Conservation (phyloP, 2,329 filamentous ascomycete species). For the Ophiostoma ips region DNA sequence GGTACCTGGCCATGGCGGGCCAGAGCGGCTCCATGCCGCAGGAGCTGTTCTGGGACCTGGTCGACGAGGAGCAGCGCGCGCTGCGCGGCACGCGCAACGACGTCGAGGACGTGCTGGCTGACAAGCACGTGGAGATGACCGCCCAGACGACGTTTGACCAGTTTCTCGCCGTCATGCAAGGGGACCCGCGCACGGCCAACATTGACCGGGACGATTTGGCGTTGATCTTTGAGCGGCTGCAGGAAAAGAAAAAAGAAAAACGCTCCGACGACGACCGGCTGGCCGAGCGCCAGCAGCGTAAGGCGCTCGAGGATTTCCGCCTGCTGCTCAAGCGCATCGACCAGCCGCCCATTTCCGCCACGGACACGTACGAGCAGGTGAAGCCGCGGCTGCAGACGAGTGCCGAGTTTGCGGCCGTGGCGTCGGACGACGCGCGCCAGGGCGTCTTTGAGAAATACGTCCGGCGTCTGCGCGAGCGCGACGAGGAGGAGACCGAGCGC, state of each 20-base stretch:
- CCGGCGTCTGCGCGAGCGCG: slow-evolving; percentile 78
- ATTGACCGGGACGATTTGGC: slow-evolving; percentile 67
- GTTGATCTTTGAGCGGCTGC: slow-evolving; percentile 78
- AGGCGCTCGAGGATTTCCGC: slow-evolving; percentile 71
- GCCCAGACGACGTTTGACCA: slow-evolving; percentile 78
- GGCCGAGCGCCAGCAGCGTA: slow-evolving; percentile 72
- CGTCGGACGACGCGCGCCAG: slow-evolving; percentile 69
- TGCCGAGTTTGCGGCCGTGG: slow-evolving; percentile 72
- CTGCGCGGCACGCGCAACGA: slow-evolving; percentile 69
- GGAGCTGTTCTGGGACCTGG: slow-evolving; percentile 88
- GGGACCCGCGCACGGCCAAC: slow-evolving; percentile 77
- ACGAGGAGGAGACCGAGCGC: slow-evolving; percentile 59
- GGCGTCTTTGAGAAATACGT: slow-evolving; percentile 86
- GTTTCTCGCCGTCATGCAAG: slow-evolving; percentile 68
- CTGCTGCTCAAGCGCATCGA: slow-evolving; percentile 81
- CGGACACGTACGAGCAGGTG: slow-evolving; percentile 82
- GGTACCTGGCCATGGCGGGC: slow-evolving; percentile 72
- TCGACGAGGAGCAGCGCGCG: slow-evolving; percentile 88
- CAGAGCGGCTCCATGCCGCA: slow-evolving; percentile 74
- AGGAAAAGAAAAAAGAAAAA: slow-evolving; percentile 77
- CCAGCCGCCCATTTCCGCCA: slow-evolving; percentile 59
- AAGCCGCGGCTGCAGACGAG: slow-evolving; percentile 64
- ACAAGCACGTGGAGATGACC: slow-evolving; percentile 83
- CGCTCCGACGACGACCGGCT: slow-evolving; percentile 76
- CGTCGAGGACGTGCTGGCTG: slow-evolving; percentile 77